phyloP scores from a whole-genome alignment of 345 rosid genomes.

The Raphanus raphanistrum region DNA sequence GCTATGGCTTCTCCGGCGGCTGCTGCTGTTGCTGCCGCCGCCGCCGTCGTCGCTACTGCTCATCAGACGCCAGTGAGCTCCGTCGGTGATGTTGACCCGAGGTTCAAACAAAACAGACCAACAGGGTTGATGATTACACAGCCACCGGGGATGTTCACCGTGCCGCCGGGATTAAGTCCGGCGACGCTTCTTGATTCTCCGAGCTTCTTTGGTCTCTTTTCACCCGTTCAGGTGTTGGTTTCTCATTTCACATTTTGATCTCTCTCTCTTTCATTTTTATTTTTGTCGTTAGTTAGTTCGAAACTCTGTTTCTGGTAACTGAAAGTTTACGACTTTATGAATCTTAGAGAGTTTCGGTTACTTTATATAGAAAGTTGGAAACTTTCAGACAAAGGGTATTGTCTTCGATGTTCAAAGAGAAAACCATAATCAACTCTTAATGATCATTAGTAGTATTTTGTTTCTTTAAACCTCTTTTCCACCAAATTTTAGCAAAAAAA shows the following conservation, averaged over 20 bases:
- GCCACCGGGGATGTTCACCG: slow-evolving; percentile 51
- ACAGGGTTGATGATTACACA: slow-evolving; percentile 49
- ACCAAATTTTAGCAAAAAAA: too few species aligned
- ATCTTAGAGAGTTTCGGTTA: not conserved
- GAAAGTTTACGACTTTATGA: slow-evolving; percentile 22
- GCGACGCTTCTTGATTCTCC: slow-evolving; percentile 65
- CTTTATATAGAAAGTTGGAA: not conserved
- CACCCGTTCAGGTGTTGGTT: slow-evolving; percentile 58
- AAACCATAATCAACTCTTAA: not conserved
- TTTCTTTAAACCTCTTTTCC: not conserved
- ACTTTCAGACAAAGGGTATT: slow-evolving; percentile 15
- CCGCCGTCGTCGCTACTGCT: slow-evolving; percentile 31
- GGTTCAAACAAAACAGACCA: slow-evolving; percentile 52
- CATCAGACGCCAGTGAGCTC: slow-evolving; percentile 30
- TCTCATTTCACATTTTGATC: not conserved
- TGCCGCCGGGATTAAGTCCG: slow-evolving; percentile 61
- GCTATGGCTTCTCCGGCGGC: slow-evolving; percentile 69
- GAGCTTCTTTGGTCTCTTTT: slow-evolving; percentile 61
- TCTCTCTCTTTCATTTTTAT: not conserved
- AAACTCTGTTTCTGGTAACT: slow-evolving; percentile 25
- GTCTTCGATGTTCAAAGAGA: slow-evolving; percentile 10
- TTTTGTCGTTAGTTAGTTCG: not conserved
- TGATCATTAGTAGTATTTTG: not conserved
- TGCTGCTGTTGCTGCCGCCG: slow-evolving; percentile 28
- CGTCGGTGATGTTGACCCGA: slow-evolving; percentile 42